Conservation (phyloP, 352 stramenopile genomes). For the Pythium diclinum region DNA sequence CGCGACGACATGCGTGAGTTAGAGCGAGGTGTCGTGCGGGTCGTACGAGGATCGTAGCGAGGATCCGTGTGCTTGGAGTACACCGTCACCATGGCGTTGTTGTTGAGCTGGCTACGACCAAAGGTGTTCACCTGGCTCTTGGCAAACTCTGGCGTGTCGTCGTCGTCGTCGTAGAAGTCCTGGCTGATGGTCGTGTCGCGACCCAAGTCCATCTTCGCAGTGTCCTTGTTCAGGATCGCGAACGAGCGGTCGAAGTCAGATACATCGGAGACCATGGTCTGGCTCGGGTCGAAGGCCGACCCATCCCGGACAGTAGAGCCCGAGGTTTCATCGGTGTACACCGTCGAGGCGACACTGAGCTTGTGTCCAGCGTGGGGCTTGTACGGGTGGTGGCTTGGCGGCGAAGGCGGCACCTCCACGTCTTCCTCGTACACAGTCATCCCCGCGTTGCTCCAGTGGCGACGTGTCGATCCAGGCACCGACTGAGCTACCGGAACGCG, state of each 20-base stretch:
- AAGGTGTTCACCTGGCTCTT: slow-evolving; percentile 16
- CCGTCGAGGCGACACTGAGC: slow-evolving; percentile 18
- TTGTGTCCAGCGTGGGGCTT: slow-evolving; percentile 6
- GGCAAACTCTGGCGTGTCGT: slow-evolving; percentile 11
- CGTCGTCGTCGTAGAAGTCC: slow-evolving; percentile 17
- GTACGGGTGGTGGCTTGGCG: not conserved
- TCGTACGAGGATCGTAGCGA: not conserved
- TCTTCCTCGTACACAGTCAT: slow-evolving; percentile 23
- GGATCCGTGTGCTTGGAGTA: not conserved
- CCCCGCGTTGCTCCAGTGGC: slow-evolving; percentile 15
- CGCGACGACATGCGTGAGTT: slow-evolving; percentile 7
- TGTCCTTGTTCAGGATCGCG: slow-evolving; percentile 17
- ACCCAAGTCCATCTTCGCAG: not conserved
- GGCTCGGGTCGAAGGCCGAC: slow-evolving; percentile 10
- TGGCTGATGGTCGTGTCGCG: slow-evolving; percentile 20
- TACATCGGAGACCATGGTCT: slow-evolving; percentile 18
- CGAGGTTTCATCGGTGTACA: slow-evolving; percentile 13
- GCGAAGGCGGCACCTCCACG: not conserved
- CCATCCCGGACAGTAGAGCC: slow-evolving; percentile 1
- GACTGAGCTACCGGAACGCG: not conserved
- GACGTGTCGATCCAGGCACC: not conserved
- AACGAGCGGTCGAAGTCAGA: slow-evolving; percentile 25
- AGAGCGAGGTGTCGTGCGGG: not conserved
- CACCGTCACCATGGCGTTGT: not conserved
- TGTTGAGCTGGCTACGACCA: slow-evolving; percentile 11